Conservation (phyloP, 495 filamentous ascomycete genomes). For the Aspergillus indologenus region DNA sequence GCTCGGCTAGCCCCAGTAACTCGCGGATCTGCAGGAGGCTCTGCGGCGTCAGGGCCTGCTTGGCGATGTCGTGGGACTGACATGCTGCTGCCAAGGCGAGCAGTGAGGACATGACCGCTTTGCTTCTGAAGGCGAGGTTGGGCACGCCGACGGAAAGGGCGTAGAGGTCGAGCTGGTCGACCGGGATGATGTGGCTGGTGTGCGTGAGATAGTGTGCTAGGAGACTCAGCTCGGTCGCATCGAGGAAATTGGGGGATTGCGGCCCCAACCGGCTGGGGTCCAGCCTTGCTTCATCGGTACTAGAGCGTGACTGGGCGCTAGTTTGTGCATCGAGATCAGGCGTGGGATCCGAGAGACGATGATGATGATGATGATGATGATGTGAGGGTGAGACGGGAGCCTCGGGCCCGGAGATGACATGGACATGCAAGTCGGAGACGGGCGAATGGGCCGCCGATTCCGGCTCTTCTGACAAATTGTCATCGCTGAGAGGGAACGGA, state of each 20-base stretch:
- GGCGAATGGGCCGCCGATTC: conserved; percentile 1
- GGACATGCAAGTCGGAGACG: conserved; percentile 8
- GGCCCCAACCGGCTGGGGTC: background rate
- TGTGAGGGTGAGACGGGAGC: conserved; percentile 8
- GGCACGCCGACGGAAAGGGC: conserved; percentile 41
- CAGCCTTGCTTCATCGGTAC: conserved; percentile 4
- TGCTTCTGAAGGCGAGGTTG: conserved; percentile 38
- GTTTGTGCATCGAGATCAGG: conserved; percentile 3
- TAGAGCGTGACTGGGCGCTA: conserved; percentile 1
- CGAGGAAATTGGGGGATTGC: conserved; percentile 14
- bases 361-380: conserved; percentile 10
- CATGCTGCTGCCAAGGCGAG: conserved; percentile 40
- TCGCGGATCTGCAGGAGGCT: conserved; percentile 24
- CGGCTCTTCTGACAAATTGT: conserved; percentile 9
- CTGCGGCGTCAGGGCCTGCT: conserved; percentile 14
- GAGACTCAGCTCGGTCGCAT: conserved; percentile 32
- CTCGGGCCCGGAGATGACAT: conserved; percentile 4
- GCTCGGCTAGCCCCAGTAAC: conserved; percentile 29
- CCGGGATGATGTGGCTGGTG: conserved; percentile 35
- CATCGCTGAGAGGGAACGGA: conserved; percentile 7
- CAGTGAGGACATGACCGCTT: conserved; percentile 39
- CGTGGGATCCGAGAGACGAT: conserved; percentile 11
- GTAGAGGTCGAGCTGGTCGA: conserved; percentile 36
- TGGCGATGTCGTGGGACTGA: conserved; percentile 38
- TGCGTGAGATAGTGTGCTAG: conserved; percentile 41